These are phyloP conservation scores for Rhododendron griersonianum DNA, from an alignment of 148 eudicot species.

Conservation along the genomic window DNA sequence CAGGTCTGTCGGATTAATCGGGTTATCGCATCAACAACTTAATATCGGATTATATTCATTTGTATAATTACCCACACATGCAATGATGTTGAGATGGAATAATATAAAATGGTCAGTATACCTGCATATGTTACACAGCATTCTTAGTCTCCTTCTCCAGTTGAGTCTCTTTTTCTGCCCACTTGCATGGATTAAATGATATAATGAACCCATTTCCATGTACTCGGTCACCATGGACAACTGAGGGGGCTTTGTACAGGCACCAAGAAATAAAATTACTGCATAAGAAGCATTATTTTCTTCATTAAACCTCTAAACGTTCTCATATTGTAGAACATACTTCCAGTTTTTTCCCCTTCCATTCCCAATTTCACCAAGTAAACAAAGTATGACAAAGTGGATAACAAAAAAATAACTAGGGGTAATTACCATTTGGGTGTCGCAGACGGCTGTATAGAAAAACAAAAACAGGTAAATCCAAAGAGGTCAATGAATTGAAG, in stretches of 20 bases:
- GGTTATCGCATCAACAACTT: background rate
- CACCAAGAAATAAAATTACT: conserved; percentile 96
- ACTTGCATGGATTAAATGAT: conserved; percentile 79
- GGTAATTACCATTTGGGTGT: conserved; percentile 89
- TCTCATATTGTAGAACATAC: background rate
- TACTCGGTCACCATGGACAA: conserved; percentile 94
- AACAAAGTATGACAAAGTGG: background rate
- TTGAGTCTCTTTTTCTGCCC: conserved; percentile 92
- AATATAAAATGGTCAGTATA: conserved; percentile 4
- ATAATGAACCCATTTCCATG: conserved; percentile 98
- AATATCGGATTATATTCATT: background rate
- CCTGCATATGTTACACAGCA: conserved; percentile 99
- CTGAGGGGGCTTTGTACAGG: conserved; percentile 89
- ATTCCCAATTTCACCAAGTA: background rate
- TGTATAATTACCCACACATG: background rate
- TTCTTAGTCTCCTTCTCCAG: conserved; percentile 78
- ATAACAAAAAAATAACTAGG: background rate
- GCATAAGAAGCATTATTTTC: conserved; percentile 22
- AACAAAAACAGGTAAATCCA: background rate
- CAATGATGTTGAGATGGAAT: conserved; percentile 5
- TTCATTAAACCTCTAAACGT: background rate
- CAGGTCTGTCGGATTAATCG: background rate
- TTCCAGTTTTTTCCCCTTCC: background rate
- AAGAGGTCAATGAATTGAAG: background rate
- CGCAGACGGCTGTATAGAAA: conserved; percentile 76